Conservation (phyloP, 139 green algal genomes). For the Pedinophyceae sp. region DNA sequence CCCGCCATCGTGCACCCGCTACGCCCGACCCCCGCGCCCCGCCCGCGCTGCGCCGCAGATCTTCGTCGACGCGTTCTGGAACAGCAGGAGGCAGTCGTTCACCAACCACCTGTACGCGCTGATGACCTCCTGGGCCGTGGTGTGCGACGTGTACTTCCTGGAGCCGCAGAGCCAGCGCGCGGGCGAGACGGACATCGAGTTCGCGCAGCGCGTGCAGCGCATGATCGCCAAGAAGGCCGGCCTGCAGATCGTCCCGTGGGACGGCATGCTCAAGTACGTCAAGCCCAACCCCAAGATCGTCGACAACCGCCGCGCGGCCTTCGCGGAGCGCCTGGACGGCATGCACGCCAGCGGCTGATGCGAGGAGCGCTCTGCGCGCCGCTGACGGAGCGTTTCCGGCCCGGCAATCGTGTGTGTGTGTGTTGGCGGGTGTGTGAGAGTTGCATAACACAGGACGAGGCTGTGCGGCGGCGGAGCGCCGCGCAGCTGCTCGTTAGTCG, state of each 20-base stretch:
- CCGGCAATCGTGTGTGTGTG: too few species aligned
- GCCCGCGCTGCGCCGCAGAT: too few species aligned
- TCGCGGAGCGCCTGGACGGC: slow-evolving; percentile 26
- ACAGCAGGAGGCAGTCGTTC: slow-evolving; percentile 78
- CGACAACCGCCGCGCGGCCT: slow-evolving; percentile 59
- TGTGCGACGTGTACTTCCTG: slow-evolving; percentile 90
- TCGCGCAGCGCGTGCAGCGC: slow-evolving; percentile 67
- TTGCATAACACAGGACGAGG: too few species aligned
- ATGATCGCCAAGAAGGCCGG: slow-evolving; percentile 57
- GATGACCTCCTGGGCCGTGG: slow-evolving; percentile 89
- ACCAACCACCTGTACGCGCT: slow-evolving; percentile 64
- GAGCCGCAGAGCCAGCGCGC: slow-evolving; percentile 51
- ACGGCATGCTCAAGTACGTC: slow-evolving; percentile 98
- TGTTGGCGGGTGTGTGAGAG: too few species aligned
- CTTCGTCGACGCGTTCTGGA: slow-evolving; percentile 99
- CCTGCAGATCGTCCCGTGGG: slow-evolving; percentile 72
- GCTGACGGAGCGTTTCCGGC: too few species aligned
- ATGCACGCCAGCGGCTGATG: too few species aligned
- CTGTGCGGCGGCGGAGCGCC: too few species aligned
- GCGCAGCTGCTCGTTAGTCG: too few species aligned
- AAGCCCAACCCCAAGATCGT: slow-evolving; percentile 76
- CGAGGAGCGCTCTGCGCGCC: too few species aligned
- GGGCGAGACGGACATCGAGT: slow-evolving; percentile 58
- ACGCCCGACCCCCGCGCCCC: too few species aligned
- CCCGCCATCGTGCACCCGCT: too few species aligned